Percentiles rank a stretch among this genome's conserved stretches.
These are phyloP conservation scores for Stachybotrys chartarum DNA, from an alignment of 2,329 filamentous ascomycete genomes.

Conservation along the genomic window DNA sequence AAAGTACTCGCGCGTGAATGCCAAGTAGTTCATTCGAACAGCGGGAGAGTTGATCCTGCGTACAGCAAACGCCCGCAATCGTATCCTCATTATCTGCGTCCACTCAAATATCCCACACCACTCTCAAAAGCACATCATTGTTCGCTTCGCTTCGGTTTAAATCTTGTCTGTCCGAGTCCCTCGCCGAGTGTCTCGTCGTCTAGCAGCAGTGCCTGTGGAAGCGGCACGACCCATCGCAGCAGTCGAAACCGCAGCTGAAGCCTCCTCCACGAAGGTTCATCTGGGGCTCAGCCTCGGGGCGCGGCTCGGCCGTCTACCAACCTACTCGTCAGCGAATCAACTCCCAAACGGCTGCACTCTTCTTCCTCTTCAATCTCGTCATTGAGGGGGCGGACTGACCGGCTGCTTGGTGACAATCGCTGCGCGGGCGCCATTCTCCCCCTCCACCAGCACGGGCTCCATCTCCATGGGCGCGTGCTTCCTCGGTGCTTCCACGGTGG, in stretches of 20 bases:
- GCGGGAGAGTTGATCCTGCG: too few species aligned
- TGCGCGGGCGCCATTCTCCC: not conserved
- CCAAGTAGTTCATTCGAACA: too few species aligned
- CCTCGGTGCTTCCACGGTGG: conserved; percentile 5
- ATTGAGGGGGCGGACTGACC: not conserved
- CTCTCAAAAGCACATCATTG: too few species aligned
- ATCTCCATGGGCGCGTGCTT: conserved; percentile 11
- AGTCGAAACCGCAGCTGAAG: conserved; percentile 17
- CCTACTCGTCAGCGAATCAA: too few species aligned
- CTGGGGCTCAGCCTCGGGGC: conserved; percentile 14
- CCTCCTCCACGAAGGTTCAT: conserved; percentile 18
- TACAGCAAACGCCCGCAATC: too few species aligned
- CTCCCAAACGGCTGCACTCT: not conserved
- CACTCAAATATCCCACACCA: too few species aligned
- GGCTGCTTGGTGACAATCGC: conserved; percentile 9
- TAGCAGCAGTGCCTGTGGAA: conserved; percentile 23
- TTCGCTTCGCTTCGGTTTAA: too few species aligned
- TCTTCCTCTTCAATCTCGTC: not conserved
- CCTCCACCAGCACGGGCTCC: not conserved
- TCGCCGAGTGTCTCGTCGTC: not conserved
- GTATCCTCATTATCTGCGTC: too few species aligned
- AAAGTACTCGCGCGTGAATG: too few species aligned
- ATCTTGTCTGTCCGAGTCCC: too few species aligned
- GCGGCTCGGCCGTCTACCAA: conserved; percentile 10
- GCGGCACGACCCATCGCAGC: conserved; percentile 18